A percentile compares a stretch with the other conserved stretches of the same genome.
phyloP scores from a whole-genome alignment of 306 rosid genomes.

The Spatholobus suberectus region DNA sequence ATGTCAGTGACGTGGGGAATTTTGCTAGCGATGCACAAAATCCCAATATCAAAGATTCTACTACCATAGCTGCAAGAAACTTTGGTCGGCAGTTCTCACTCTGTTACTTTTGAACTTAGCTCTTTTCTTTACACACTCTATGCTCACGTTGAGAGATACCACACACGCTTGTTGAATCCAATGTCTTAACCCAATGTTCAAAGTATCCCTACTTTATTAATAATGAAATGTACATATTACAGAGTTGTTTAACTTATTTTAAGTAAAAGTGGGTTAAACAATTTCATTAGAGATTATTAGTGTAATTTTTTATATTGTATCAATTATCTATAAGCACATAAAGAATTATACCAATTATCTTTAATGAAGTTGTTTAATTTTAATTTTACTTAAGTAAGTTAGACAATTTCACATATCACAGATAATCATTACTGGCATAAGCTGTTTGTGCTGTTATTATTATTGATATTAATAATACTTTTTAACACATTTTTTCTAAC shows the following conservation, averaged over 20 bases:
- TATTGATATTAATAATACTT: no score
- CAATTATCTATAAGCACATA: no score
- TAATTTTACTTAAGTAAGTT: no score
- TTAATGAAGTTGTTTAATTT: no score
- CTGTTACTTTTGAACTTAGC: constrained; percentile 13
- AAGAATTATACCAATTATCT: no score
- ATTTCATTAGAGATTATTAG: no score
- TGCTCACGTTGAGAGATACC: constrained; percentile 29
- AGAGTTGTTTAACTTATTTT: no score
- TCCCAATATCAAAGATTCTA: constrained; percentile 51
- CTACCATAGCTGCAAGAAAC: constrained; percentile 54
- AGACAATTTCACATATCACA: no score
- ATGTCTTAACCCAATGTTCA: background rate
- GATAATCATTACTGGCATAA: background rate
- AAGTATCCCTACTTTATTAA: constrained; percentile 9
- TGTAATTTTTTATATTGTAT: no score
- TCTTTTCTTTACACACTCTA: background rate
- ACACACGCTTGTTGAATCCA: constrained; percentile 17
- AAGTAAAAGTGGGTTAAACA: no score
- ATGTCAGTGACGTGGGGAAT: constrained; percentile 45
- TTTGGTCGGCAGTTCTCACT: constrained; percentile 29
- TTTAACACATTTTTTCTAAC: no score
- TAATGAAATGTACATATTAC: no score
- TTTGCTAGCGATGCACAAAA: constrained; percentile 38
- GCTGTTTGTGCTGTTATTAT: background rate